Evolutionary conservation across 768 basidiomycete genomes (phyloP).

Genomic region (Collybia sp.): DNA sequence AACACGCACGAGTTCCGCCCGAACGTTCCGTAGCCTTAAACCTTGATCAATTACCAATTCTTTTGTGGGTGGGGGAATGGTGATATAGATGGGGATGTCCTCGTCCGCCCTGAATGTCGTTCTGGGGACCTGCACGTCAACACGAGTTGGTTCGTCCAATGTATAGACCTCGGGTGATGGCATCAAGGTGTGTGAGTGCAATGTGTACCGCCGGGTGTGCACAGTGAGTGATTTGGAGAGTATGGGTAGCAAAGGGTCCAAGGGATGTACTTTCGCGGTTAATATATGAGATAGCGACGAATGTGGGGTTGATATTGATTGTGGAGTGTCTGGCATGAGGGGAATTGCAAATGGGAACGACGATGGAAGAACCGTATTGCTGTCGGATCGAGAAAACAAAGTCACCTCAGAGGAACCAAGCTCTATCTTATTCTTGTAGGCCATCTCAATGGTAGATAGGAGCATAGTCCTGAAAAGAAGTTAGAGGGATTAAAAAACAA

Average conservation of each 20-base stretch:
- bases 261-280: constrained; percentile 59
- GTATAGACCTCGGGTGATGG: constrained; percentile 55
- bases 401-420: constrained; percentile 54
- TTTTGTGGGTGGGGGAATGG: constrained; percentile 69
- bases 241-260: constrained; percentile 28
- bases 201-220: constrained; percentile 71
- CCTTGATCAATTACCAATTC: constrained; percentile 67
- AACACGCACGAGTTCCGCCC: constrained; percentile 69
- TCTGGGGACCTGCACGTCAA: constrained; percentile 70
- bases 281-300: constrained; percentile 72
- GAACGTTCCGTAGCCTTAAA: constrained; percentile 74
- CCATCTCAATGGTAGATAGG: constrained; percentile 62
- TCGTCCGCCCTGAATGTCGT: constrained; percentile 70
- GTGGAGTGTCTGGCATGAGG: constrained; percentile 73
- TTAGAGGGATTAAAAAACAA: constrained; percentile 7
- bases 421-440: constrained; percentile 60
- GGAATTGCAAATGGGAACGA: constrained; percentile 81
- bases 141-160: constrained; percentile 58
- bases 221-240: constrained; percentile 58
- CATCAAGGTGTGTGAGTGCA: constrained; percentile 53
- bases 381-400: constrained; percentile 41
- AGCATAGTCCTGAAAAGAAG: constrained; percentile 49
- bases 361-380: constrained; percentile 43
- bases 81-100: constrained; percentile 73
- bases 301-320: constrained; percentile 72